Evolutionary conservation across 495 filamentous ascomycete species (phyloP).

Genomic region (Penicillium cataractarum): DNA sequence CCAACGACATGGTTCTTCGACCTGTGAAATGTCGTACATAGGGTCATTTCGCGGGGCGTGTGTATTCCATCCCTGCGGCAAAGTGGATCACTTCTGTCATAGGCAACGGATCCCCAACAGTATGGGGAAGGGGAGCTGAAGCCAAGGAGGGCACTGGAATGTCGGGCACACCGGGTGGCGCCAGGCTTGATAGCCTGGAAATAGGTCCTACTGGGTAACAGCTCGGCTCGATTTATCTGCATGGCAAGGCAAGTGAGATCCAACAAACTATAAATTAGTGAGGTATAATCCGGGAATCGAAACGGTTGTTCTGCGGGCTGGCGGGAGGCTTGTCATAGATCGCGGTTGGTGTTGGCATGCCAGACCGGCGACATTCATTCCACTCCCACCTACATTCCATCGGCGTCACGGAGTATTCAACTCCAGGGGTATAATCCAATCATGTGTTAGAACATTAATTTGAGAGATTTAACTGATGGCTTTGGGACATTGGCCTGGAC

Average conservation of each 20-base stretch:
- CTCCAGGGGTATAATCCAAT: background rate
- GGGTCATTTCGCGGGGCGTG: conserved; percentile 10
- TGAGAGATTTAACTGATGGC: background rate
- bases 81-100: conserved; percentile 2
- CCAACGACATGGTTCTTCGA: background rate
- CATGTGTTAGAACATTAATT: background rate
- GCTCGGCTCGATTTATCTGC: background rate
- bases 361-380: conserved; percentile 22
- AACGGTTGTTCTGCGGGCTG: background rate
- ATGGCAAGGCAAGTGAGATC: background rate
- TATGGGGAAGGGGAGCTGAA: conserved; percentile 6
- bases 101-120: conserved; percentile 6
- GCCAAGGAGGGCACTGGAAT: conserved; percentile 17
- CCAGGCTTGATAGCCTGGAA: background rate
- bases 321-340: background rate
- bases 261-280: background rate
- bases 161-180: conserved; percentile 11
- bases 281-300: background rate
- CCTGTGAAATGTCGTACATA: background rate
- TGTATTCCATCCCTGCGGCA: conserved; percentile 16
- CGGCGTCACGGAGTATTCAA: conserved; percentile 14
- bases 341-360: conserved; percentile 15
- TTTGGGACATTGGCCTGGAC: background rate
- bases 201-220: background rate
- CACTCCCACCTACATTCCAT: conserved; percentile 23